phyloP scores from a whole-genome alignment of 495 filamentous ascomycete species.

The Opeltia flavorubescens region DNA sequence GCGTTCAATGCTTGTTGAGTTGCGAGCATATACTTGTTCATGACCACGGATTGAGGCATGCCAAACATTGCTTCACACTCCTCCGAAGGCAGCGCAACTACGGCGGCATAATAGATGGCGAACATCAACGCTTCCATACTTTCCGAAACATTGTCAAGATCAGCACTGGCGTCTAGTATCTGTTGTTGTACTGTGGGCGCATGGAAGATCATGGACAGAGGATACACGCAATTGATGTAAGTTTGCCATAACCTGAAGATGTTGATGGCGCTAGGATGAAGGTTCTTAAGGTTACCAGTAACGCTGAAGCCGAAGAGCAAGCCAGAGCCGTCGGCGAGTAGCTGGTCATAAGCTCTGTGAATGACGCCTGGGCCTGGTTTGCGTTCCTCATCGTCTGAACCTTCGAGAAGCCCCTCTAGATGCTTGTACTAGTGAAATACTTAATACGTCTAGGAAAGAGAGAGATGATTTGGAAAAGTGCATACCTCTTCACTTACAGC shows the following conservation, averaged over 20 bases:
- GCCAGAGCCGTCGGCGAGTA: slow-evolving; percentile 1
- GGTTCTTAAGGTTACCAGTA: slow-evolving; percentile 12
- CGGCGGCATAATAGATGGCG: slow-evolving; percentile 30
- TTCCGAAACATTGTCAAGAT: slow-evolving; percentile 21
- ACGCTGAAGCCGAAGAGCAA: slow-evolving; percentile 15
- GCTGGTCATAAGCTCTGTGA: slow-evolving; percentile 15
- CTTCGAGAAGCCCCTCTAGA: slow-evolving; percentile 24
- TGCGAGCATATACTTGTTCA: slow-evolving; percentile 26
- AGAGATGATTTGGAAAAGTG: slow-evolving; percentile 26
- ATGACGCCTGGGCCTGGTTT: slow-evolving; percentile 3
- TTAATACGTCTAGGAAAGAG: slow-evolving; percentile 32
- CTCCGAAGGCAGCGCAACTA: slow-evolving; percentile 24
- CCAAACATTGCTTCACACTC: slow-evolving; percentile 30
- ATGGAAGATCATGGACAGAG: slow-evolving; percentile 57
- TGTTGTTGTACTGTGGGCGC: slow-evolving; percentile 39
- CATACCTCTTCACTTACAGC: slow-evolving; percentile 21
- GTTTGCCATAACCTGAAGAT: slow-evolving; percentile 60
- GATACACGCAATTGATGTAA: slow-evolving; percentile 53
- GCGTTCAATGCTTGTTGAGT: slow-evolving; percentile 29
- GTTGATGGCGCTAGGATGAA: slow-evolving; percentile 55
- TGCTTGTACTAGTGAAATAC: not conserved
- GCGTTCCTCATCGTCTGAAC: slow-evolving; percentile 15
- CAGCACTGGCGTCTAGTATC: slow-evolving; percentile 27
- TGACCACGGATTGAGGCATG: slow-evolving; percentile 21
- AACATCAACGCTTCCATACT: slow-evolving; percentile 35